A percentile compares a stretch with the other conserved stretches of the same genome.
Conservation (phyloP, 306 rosid genomes). For the Spatholobus suberectus region DNA sequence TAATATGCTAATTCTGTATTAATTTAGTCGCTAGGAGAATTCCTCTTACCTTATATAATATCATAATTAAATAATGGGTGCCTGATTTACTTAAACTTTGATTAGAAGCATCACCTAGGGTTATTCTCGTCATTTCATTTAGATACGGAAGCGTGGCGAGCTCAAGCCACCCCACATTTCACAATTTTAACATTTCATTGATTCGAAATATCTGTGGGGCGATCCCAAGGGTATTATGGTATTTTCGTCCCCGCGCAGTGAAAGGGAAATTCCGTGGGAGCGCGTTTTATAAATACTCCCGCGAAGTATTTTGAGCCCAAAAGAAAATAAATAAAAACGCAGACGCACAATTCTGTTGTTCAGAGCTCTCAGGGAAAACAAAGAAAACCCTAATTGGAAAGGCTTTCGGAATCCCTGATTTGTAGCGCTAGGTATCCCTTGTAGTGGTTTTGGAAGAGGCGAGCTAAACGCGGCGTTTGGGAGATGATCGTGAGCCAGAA, state of each 20-base stretch:
- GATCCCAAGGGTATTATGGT: neutral
- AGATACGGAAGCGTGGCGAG: conserved; percentile 27
- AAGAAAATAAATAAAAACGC: neutral
- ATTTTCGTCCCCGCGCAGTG: neutral
- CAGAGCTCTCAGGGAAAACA: neutral
- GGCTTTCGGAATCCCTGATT: neutral
- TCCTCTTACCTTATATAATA: neutral
- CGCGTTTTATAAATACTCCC: conserved; percentile 32
- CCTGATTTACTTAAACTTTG: neutral
- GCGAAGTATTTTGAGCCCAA: neutral
- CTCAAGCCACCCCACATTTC: neutral
- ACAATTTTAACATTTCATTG: neutral
- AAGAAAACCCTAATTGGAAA: conserved; percentile 16
- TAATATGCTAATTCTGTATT: neutral
- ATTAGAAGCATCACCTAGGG: neutral
- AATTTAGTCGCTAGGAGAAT: neutral
- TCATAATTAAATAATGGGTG: neutral
- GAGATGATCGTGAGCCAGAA: conserved; percentile 59
- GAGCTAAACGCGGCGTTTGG: neutral
- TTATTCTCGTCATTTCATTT: neutral
- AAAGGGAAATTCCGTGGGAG: conserved; percentile 1
- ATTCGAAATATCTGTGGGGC: neutral
- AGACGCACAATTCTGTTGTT: neutral
- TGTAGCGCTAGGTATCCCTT: neutral
- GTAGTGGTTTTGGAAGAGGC: conserved; percentile 5